Percentiles rank a stretch among this genome's conserved stretches.
phyloP scores from a whole-genome alignment of 192 early-diverging fungal genomes.

The Entrophospora sp. region DNA sequence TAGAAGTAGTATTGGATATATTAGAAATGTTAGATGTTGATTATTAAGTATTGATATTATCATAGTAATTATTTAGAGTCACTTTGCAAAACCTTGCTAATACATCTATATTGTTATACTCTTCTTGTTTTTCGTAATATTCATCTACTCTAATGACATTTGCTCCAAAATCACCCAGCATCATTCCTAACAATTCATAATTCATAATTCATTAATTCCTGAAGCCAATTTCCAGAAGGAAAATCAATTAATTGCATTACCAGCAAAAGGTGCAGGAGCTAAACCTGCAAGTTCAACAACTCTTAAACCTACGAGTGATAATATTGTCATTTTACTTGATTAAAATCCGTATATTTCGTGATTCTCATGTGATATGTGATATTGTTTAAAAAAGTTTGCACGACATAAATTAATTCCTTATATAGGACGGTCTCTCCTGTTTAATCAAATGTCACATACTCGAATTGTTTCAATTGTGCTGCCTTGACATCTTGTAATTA shows the following conservation, averaged over 20 bases:
- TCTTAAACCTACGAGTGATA: conserved; percentile 35
- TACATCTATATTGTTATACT: conserved; percentile 32
- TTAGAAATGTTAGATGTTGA: not conserved
- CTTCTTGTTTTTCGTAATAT: conserved; percentile 16
- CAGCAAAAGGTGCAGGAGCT: conserved; percentile 59
- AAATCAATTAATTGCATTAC: not conserved
- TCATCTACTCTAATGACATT: conserved; percentile 57
- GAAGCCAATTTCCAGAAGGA: not conserved
- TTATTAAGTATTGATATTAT: too few species aligned
- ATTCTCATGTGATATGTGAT: too few species aligned
- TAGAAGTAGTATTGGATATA: not conserved
- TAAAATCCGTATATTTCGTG: too few species aligned
- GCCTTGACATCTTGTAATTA: too few species aligned
- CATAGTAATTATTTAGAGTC: too few species aligned
- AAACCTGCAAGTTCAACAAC: conserved; percentile 63
- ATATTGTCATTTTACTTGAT: too few species aligned
- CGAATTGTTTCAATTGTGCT: too few species aligned
- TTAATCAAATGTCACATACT: too few species aligned
- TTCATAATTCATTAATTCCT: not conserved
- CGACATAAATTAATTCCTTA: too few species aligned
- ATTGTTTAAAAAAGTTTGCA: too few species aligned
- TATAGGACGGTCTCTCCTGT: too few species aligned
- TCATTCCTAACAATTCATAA: conserved; percentile 32
- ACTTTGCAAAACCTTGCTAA: conserved; percentile 27
- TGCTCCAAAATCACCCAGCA: conserved; percentile 61